phyloP scores from a whole-genome alignment of 371 early-diverging fungal species.

The Actinomortierella ambigua region DNA sequence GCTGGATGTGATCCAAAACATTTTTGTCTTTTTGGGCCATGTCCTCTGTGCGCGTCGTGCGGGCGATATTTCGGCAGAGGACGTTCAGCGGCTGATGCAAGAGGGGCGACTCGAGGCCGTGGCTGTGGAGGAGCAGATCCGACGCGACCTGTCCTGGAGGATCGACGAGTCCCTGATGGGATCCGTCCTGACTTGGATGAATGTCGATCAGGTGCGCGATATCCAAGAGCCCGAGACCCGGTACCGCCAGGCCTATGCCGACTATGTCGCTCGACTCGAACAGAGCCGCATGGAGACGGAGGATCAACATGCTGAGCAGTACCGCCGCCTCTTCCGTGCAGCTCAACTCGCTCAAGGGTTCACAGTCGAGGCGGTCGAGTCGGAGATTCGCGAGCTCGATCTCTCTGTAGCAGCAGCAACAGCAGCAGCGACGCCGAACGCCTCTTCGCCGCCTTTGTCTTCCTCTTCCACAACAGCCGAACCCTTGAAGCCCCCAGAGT shows the following conservation, averaged over 20 bases:
- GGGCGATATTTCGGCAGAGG: constrained; percentile 35
- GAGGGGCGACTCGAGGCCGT: constrained; percentile 14
- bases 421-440: neutral
- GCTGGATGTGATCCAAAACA: constrained; percentile 46
- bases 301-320: too few relatives aligned
- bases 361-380: too few relatives aligned
- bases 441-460: constrained; percentile 12
- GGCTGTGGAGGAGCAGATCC: constrained; percentile 46
- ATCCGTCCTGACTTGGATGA: constrained; percentile 23
- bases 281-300: neutral
- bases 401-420: neutral
- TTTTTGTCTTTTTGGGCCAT: constrained; percentile 46
- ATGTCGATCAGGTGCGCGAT: constrained; percentile 24
- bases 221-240: constrained; percentile 17
- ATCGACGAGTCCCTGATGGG: constrained; percentile 25
- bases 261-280: constrained; percentile 10
- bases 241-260: constrained; percentile 27
- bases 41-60: constrained; percentile 45
- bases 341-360: too few relatives aligned
- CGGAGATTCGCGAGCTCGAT: too few relatives aligned
- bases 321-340: too few relatives aligned
- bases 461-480: too few relatives aligned
- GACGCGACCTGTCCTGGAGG: constrained; percentile 39
- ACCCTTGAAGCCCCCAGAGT: constrained; percentile 8
- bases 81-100: constrained; percentile 16